Evolutionary conservation across 768 basidiomycete genomes (phyloP).

Genomic region (Panaeolus papilionaceus): DNA sequence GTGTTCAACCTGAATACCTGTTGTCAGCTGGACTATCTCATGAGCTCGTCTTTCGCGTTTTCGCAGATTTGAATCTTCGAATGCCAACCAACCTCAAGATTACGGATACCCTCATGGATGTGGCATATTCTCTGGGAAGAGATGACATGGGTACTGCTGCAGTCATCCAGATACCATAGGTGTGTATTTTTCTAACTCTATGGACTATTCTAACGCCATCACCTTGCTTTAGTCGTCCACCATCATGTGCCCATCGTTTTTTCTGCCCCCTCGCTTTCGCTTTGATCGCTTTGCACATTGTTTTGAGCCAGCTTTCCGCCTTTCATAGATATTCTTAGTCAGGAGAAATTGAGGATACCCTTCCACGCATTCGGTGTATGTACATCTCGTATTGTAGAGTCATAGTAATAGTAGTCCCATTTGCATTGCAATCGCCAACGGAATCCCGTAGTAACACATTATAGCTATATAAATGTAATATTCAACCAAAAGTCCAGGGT

Average conservation of each 20-base stretch:
- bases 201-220: neutral
- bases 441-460: neutral
- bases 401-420: neutral
- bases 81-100: conserved; percentile 37
- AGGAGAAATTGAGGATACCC: neutral
- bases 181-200: neutral
- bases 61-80: conserved; percentile 48
- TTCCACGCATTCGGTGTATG: neutral
- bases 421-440: neutral
- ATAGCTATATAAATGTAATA: conserved; percentile 8
- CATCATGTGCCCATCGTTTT: neutral
- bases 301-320: neutral
- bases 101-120: conserved; percentile 21
- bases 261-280: neutral
- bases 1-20: conserved; percentile 55
- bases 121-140: conserved; percentile 21
- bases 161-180: neutral
- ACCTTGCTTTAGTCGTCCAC: neutral
- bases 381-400: neutral
- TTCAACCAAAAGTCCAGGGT: neutral
- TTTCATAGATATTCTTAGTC: neutral
- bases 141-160: neutral
- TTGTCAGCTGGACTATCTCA: conserved; percentile 50
- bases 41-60: conserved; percentile 43
- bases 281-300: conserved; percentile 9